Evolutionary conservation across 2,329 filamentous ascomycete species (phyloP).

Genomic region (Tolypocladium cylindrosporum): DNA sequence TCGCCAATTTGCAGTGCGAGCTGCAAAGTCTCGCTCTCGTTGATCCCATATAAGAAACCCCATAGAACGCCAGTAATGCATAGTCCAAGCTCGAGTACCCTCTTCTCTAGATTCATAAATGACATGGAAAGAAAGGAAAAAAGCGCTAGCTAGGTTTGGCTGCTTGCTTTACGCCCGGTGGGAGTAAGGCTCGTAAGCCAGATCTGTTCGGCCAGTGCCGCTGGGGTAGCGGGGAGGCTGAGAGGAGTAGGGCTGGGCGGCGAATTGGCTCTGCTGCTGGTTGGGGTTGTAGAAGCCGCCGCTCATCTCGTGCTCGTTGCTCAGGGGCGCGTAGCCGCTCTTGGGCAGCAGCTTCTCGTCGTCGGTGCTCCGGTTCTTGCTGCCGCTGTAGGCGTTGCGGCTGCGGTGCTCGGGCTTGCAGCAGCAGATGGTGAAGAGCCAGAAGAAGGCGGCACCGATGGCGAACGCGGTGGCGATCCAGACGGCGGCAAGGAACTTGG

Average conservation of each 20-base stretch:
- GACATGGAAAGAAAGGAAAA: background rate
- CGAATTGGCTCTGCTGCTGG: slow-evolving; percentile 6
- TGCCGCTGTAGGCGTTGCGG: slow-evolving; percentile 18
- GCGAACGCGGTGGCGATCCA: slow-evolving; percentile 78
- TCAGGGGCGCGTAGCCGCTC: slow-evolving; percentile 28
- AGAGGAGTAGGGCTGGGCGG: slow-evolving; percentile 2
- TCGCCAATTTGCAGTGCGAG: background rate
- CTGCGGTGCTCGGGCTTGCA: slow-evolving; percentile 47
- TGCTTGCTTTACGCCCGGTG: slow-evolving; percentile 37
- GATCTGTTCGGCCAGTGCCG: slow-evolving; percentile 33
- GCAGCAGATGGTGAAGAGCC: slow-evolving; percentile 87
- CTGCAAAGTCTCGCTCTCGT: background rate
- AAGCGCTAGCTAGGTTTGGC: background rate
- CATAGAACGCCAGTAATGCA: background rate
- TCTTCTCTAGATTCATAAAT: background rate
- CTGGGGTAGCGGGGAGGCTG: slow-evolving; percentile 28
- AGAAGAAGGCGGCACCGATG: slow-evolving; percentile 71
- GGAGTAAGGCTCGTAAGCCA: slow-evolving; percentile 56
- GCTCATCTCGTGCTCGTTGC: slow-evolving; percentile 24
- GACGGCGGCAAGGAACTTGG: slow-evolving; percentile 56
- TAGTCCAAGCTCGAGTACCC: background rate
- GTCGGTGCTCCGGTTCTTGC: slow-evolving; percentile 23
- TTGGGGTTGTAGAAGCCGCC: slow-evolving; percentile 28
- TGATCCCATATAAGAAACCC: too few relatives aligned
- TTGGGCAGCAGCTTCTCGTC: slow-evolving; percentile 42